A percentile compares a stretch with the other conserved stretches of the same genome.
Conservation (phyloP, 257 asterid species). For the Galeopsis tetrahit region DNA sequence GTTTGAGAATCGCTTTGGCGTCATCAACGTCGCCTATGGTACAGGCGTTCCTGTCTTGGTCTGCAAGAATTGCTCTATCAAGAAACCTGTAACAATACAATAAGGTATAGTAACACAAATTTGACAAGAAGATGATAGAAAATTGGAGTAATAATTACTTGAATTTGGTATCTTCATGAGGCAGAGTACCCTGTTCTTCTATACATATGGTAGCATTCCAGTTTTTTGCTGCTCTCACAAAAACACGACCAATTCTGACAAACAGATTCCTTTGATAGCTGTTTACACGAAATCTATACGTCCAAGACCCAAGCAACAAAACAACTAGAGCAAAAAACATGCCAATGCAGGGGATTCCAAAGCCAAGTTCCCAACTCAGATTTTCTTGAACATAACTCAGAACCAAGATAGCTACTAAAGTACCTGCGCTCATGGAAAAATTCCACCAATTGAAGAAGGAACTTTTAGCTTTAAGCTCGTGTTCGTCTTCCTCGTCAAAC, state of each 20-base stretch:
- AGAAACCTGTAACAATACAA: slow-evolving; percentile 39
- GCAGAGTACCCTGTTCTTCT: background rate
- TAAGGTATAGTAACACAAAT: too few species aligned
- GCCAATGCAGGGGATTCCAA: slow-evolving; percentile 56
- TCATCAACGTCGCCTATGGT: background rate
- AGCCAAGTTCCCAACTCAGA: slow-evolving; percentile 66
- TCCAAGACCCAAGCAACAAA: slow-evolving; percentile 48
- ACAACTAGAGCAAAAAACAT: slow-evolving; percentile 46
- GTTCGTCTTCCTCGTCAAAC: slow-evolving; percentile 33
- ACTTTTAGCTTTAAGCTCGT: slow-evolving; percentile 39
- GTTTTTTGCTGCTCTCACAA: slow-evolving; percentile 35
- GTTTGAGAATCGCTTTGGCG: too few species aligned
- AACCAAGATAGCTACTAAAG: background rate
- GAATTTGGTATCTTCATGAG: slow-evolving; percentile 24
- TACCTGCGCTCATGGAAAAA: background rate
- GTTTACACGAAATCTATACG: slow-evolving; percentile 44
- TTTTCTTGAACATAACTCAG: slow-evolving; percentile 47
- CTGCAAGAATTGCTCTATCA: slow-evolving; percentile 42
- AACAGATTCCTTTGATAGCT: slow-evolving; percentile 34
- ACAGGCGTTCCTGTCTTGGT: slow-evolving; percentile 25
- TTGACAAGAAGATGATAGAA: background rate
- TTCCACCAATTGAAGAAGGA: slow-evolving; percentile 45
- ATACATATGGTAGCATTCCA: slow-evolving; percentile 6
- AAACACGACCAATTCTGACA: slow-evolving; percentile 37
- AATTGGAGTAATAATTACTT: slow-evolving; percentile 29